phyloP scores from a whole-genome alignment of 805 yeast genomes.

The Clavispora carvajalis region DNA sequence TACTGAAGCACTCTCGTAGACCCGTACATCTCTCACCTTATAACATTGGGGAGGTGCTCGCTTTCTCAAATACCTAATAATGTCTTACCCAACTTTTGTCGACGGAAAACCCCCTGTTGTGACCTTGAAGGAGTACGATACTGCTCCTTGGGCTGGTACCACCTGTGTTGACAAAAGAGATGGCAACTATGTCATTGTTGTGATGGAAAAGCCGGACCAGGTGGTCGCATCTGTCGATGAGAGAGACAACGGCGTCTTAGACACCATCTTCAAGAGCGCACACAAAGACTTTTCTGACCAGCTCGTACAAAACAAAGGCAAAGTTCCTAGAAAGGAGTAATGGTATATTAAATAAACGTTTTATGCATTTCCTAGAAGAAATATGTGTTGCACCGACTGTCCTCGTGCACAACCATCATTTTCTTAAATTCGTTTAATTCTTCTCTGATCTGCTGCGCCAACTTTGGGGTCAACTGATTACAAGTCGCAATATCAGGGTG shows the following conservation, averaged over 20 bases:
- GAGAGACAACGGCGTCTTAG: constrained; percentile 33
- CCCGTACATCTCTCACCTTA: neutral
- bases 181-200: constrained; percentile 37
- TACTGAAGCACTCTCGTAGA: neutral
- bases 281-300: constrained; percentile 23
- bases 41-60: neutral
- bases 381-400: constrained; percentile 77
- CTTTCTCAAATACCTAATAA: neutral
- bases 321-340: constrained; percentile 10
- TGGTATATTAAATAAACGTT: neutral
- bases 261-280: constrained; percentile 44
- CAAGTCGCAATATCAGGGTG: constrained; percentile 92
- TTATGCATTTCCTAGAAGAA: constrained; percentile 45
- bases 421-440: constrained; percentile 78
- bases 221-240: constrained; percentile 40
- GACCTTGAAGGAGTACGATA: constrained; percentile 43
- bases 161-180: constrained; percentile 44
- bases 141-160: constrained; percentile 46
- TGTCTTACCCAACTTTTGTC: constrained; percentile 37
- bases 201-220: constrained; percentile 38
- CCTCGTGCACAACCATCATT: constrained; percentile 78
- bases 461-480: constrained; percentile 77
- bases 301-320: constrained; percentile 11
- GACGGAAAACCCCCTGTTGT: constrained; percentile 45
- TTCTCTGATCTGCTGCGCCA: constrained; percentile 81